phyloP scores from a whole-genome alignment of 805 yeast species.

The Candida wancherniae region DNA sequence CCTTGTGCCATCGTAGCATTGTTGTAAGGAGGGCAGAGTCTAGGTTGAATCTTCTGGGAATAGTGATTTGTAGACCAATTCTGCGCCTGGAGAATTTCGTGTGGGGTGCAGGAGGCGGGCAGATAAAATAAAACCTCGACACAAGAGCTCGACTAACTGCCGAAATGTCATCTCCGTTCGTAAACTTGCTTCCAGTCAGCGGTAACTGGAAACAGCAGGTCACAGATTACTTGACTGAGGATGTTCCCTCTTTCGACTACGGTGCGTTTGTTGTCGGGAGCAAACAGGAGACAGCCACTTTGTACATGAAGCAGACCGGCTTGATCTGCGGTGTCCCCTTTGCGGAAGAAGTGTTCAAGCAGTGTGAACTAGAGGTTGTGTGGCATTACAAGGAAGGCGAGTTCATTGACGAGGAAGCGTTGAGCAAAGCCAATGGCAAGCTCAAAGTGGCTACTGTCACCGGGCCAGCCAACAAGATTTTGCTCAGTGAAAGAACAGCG shows the following conservation, averaged over 20 bases:
- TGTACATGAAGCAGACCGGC: constrained; percentile 79
- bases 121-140: constrained; percentile 1
- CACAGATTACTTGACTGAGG: constrained; percentile 74
- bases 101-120: constrained; percentile 11
- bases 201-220: constrained; percentile 82
- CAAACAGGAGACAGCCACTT: constrained; percentile 61
- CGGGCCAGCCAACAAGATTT: constrained; percentile 76
- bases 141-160: background rate
- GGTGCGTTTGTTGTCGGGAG: constrained; percentile 96
- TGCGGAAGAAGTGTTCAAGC: constrained; percentile 76
- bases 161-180: constrained; percentile 24
- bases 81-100: background rate
- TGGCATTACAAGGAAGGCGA: constrained; percentile 77
- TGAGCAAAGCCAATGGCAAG: constrained; percentile 47
- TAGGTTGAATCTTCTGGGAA: no score
- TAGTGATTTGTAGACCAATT: no score
- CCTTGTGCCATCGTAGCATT: constrained; percentile 14
- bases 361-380: constrained; percentile 63
- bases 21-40: no score
- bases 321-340: constrained; percentile 84
- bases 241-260: constrained; percentile 88
- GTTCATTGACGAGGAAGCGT: constrained; percentile 35
- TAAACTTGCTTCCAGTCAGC: constrained; percentile 62
- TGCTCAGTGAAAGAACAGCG: constrained; percentile 83
- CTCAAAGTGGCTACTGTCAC: constrained; percentile 69